phyloP scores from a whole-genome alignment of 75 land plant species.

The Pinus taeda region DNA sequence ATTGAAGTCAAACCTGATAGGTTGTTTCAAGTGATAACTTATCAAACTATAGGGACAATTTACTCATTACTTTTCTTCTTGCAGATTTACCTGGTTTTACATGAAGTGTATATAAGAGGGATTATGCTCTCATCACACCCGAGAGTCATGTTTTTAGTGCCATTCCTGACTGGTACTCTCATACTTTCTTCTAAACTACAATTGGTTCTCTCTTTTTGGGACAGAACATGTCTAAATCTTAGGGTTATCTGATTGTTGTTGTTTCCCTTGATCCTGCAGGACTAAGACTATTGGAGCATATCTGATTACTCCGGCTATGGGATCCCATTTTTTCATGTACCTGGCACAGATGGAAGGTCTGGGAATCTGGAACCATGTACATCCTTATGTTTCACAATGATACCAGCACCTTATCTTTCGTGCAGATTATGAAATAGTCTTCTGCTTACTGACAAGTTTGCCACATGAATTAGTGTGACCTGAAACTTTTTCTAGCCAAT shows the following conservation, averaged over 20 bases:
- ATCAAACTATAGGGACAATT: not conserved
- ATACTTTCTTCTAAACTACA: no score
- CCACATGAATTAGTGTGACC: not conserved
- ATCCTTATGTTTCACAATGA: constrained; percentile 4
- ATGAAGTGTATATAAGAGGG: constrained; percentile 76
- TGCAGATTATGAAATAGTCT: not conserved
- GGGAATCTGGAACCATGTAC: constrained; percentile 5
- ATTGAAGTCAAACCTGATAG: not conserved
- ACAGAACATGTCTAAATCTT: not conserved
- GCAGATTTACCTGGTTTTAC: constrained; percentile 97
- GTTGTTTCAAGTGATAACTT: no score
- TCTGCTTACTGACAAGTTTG: not conserved
- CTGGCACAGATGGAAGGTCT: constrained; percentile 86
- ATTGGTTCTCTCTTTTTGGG: not conserved
- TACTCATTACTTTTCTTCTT: constrained; percentile 7
- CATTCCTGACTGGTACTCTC: constrained; percentile 74
- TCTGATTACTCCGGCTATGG: constrained; percentile 87
- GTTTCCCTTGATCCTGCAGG: constrained; percentile 45
- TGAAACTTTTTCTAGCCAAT: not conserved
- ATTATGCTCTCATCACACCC: constrained; percentile 92
- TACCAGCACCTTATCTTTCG: not conserved
- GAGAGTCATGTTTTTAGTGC: constrained; percentile 96
- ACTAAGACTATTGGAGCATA: constrained; percentile 74
- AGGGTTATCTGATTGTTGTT: not conserved
- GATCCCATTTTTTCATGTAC: constrained; percentile 95